Conservation (phyloP, 345 rosid genomes). For the Eucalyptus marginata region DNA sequence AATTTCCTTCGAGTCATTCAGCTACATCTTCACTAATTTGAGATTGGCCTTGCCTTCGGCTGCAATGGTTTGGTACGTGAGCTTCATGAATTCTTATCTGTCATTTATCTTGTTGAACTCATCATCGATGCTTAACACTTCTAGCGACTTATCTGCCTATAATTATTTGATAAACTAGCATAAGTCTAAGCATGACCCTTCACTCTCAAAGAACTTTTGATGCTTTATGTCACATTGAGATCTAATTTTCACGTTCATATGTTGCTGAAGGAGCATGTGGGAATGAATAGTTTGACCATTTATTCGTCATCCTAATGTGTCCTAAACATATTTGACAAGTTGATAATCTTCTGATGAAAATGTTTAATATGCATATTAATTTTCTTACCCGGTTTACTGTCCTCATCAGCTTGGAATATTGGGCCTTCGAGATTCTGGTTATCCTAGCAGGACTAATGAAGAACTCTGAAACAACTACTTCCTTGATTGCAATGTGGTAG, state of each 20-base stretch:
- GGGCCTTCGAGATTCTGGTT: constrained; percentile 85
- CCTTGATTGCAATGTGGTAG: constrained; percentile 71
- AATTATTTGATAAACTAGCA: background rate
- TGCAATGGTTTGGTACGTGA: constrained; percentile 69
- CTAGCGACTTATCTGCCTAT: background rate
- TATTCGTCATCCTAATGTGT: background rate
- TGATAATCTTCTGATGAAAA: background rate
- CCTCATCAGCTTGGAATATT: constrained; percentile 47
- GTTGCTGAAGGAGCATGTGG: background rate
- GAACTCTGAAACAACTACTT: constrained; percentile 39
- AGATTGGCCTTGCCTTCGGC: constrained; percentile 64
- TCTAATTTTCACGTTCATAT: background rate
- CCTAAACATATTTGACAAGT: background rate
- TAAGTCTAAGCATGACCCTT: background rate
- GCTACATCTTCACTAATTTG: constrained; percentile 13
- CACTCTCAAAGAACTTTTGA: background rate
- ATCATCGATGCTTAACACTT: background rate
- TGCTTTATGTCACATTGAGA: background rate
- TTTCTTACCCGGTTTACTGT: background rate
- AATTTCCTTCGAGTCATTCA: constrained; percentile 28
- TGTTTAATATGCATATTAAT: background rate
- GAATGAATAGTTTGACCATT: background rate
- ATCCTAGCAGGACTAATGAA: constrained; percentile 68
- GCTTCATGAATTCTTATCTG: background rate
- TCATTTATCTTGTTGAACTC: background rate